Evolutionary conservation across 1,284 basidiomycete species (phyloP).

Genomic region (Neotropicomus parvogracilis): DNA sequence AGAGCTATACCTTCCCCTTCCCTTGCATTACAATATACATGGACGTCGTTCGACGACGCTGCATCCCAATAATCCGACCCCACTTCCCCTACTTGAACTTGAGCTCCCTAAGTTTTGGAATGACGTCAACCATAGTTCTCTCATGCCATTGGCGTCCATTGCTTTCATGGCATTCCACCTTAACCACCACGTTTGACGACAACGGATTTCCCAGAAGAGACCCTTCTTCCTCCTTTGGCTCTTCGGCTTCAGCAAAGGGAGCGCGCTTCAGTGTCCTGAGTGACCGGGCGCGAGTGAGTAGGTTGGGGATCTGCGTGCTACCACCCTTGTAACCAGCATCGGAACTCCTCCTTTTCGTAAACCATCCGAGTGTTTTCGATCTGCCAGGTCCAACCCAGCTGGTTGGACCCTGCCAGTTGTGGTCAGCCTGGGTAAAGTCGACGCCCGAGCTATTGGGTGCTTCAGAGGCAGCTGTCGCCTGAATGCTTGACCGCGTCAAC

Average conservation of each 20-base stretch:
- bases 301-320: neutral
- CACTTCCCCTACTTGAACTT: constrained; percentile 14
- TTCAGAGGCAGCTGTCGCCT: constrained; percentile 1
- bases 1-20: neutral
- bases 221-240: neutral
- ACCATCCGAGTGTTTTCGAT: neutral
- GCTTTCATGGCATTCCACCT: constrained; percentile 15
- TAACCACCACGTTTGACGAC: constrained; percentile 10
- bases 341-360: neutral
- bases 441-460: constrained; percentile 1
- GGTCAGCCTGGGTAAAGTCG: neutral
- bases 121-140: constrained; percentile 25
- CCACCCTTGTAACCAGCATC: neutral
- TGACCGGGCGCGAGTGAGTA: neutral
- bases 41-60: neutral
- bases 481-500: neutral
- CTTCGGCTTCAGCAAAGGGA: neutral
- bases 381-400: constrained; percentile 20
- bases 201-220: neutral
- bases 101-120: constrained; percentile 28
- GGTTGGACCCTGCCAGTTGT: constrained; percentile 24
- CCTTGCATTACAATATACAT: neutral
- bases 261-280: neutral
- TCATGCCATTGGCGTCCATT: constrained; percentile 29
- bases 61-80: neutral